Conservation (phyloP, 1,284 basidiomycete genomes). For the Rhodotorula sp. region DNA sequence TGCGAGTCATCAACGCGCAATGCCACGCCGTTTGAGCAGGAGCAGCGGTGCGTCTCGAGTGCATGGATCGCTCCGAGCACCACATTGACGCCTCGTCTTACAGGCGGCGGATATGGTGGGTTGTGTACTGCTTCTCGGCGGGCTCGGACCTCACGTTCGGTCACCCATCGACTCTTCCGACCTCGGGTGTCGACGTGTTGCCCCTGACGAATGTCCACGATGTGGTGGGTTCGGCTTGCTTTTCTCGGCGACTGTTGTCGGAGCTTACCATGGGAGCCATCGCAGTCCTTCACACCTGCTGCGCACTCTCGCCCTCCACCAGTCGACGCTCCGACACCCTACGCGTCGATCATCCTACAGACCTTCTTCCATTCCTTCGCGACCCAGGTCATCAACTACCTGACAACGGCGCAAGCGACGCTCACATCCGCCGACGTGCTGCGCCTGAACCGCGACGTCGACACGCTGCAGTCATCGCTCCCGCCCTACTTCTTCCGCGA, state of each 20-base stretch:
- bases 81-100: no score
- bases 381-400: not conserved
- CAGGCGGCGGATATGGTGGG: slow-evolving; percentile 46
- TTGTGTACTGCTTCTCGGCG: slow-evolving; percentile 42
- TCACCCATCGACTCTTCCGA: slow-evolving; percentile 29
- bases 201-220: slow-evolving; percentile 5
- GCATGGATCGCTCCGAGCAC: not conserved
- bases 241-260: not conserved
- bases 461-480: slow-evolving; percentile 9
- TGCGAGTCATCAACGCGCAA: slow-evolving; percentile 42
- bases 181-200: slow-evolving; percentile 12
- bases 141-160: slow-evolving; percentile 41
- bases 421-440: not conserved
- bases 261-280: no score
- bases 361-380: slow-evolving; percentile 9
- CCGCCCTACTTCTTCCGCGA: slow-evolving; percentile 11
- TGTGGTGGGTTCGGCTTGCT: no score
- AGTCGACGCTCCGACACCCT: slow-evolving; percentile 1
- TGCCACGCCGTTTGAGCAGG: slow-evolving; percentile 45
- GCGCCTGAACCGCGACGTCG: slow-evolving; percentile 6
- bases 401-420: not conserved
- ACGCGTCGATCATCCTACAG: slow-evolving; percentile 15
- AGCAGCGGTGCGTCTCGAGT: slow-evolving; percentile 15
- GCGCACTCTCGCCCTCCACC: not conserved
- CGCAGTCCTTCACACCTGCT: not conserved